Evolutionary conservation across 306 rosid species (phyloP).

Genomic region (Albizia julibrissin): DNA sequence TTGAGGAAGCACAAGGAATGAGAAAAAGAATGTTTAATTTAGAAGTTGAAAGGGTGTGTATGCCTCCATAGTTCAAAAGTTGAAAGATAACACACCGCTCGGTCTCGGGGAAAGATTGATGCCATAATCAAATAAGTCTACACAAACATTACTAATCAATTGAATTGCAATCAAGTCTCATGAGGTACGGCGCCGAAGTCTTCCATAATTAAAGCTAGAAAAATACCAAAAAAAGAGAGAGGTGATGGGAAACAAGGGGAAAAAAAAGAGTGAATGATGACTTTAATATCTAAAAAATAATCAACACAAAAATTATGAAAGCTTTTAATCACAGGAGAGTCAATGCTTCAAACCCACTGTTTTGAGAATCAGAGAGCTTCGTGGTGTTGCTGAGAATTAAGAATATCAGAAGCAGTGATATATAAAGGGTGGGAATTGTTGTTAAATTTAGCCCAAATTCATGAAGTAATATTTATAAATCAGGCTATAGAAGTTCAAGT

Average conservation of each 20-base stretch:
- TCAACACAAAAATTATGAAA: not conserved
- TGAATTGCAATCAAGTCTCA: not conserved
- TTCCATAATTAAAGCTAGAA: not conserved
- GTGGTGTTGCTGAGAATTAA: slow-evolving; percentile 14
- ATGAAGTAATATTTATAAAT: not conserved
- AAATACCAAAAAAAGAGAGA: not conserved
- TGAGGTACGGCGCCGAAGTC: not conserved
- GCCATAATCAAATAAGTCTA: not conserved
- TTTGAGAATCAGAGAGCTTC: not conserved
- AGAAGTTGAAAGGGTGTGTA: no score
- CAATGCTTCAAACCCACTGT: not conserved
- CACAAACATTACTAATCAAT: not conserved
- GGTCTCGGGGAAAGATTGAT: not conserved
- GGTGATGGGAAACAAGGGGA: no score
- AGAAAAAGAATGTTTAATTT: no score
- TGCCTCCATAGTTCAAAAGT: no score
- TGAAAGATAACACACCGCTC: not conserved
- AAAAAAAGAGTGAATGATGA: not conserved
- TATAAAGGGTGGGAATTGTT: no score
- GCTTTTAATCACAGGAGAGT: slow-evolving; percentile 3
- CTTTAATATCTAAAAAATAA: slow-evolving; percentile 19
- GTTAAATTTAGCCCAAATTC: not conserved
- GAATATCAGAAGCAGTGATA: not conserved
- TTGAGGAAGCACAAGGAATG: no score
- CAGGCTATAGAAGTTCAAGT: not conserved